Conservation (phyloP, 2,329 filamentous ascomycete genomes). For the Ophiostoma himal-ulmi region DNA sequence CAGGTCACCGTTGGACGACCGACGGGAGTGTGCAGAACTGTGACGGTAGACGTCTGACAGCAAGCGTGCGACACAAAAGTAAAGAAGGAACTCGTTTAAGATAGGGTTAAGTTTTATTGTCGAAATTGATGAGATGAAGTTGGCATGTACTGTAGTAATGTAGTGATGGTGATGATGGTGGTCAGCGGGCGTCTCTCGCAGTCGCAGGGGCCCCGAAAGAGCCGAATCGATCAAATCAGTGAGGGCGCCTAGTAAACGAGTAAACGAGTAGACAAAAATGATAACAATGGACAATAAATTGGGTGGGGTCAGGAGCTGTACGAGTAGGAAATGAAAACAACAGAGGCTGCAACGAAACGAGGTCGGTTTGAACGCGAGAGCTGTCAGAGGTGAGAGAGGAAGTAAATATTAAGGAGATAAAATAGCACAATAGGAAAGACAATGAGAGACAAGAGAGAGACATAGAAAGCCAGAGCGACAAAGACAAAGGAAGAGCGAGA, state of each 20-base stretch:
- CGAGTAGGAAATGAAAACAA: not conserved
- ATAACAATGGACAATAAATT: not conserved
- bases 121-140: not conserved
- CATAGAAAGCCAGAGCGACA: not conserved
- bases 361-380: not conserved
- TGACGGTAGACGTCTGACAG: not conserved
- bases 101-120: not conserved
- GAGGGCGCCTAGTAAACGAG: not conserved
- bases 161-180: not conserved
- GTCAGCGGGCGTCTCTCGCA: too few relatives aligned
- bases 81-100: not conserved
- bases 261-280: not conserved
- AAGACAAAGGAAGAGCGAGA: not conserved
- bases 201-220: not conserved
- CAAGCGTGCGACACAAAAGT: not conserved
- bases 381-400: not conserved
- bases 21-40: not conserved
- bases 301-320: too few relatives aligned
- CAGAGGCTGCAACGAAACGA: not conserved
- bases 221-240: not conserved
- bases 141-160: not conserved
- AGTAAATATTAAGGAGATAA: not conserved
- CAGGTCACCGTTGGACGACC: not conserved
- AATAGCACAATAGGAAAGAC: not conserved
- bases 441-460: not conserved